Percentiles rank a stretch among this genome's conserved stretches.
phyloP scores from a whole-genome alignment of 2,329 filamentous ascomycete genomes.

The Pseudogymnoascus sp. region DNA sequence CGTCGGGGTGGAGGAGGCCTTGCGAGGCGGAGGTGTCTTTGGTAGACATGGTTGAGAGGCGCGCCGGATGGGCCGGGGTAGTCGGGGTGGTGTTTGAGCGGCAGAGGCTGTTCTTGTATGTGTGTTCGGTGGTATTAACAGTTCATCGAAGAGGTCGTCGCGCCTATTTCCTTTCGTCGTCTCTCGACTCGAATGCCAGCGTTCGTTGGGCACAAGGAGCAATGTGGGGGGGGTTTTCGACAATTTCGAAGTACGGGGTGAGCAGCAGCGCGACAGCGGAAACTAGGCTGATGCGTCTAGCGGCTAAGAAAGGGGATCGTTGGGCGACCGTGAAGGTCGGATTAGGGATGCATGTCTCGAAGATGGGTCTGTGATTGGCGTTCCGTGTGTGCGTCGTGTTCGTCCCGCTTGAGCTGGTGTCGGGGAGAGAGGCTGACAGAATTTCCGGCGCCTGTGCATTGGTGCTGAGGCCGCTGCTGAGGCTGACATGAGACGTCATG shows the following conservation, averaged over 20 bases:
- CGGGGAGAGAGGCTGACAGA: neutral
- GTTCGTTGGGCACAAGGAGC: neutral
- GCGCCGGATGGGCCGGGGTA: neutral
- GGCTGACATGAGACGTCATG: neutral
- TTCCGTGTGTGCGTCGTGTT: neutral
- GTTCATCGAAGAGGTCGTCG: neutral
- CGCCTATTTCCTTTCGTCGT: neutral
- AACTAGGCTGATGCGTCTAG: neutral
- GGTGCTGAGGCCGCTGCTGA: neutral
- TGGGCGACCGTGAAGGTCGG: neutral
- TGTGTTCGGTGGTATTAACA: neutral
- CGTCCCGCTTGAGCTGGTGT: neutral
- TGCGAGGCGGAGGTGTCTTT: constrained; percentile 43
- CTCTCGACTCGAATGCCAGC: neutral
- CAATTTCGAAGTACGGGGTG: neutral
- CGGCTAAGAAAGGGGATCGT: neutral
- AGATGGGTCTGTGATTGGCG: neutral
- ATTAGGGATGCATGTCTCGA: neutral
- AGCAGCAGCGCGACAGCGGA: neutral
- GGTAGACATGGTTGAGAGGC: constrained; percentile 36
- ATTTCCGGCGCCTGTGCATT: neutral
- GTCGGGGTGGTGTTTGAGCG: neutral
- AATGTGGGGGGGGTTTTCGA: neutral
- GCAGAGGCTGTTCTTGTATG: neutral
- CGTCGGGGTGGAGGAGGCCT: constrained; percentile 37